Base-by-base conservation (phyloP, 306 rosid species). In the Inga laurina region DNA sequence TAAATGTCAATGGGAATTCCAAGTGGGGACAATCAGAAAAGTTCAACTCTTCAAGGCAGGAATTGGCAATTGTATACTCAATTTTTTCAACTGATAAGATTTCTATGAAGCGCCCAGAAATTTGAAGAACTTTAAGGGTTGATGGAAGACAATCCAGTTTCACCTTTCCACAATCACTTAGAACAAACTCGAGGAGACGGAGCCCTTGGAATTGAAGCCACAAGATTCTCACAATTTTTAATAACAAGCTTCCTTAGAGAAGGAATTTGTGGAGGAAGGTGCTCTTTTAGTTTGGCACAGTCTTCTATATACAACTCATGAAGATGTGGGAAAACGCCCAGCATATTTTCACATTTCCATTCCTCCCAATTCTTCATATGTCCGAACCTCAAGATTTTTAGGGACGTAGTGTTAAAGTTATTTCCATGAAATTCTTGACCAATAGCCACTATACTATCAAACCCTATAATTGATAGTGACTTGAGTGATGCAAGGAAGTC, bases 381-480 rank as follows among this genome's bases (percentile, higher is more conserved):
- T 11, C 11, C 0, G 0, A 81, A 81, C 35, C n/a, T 46, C 77
- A 81, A 34, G 69, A 21, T n/a, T 62, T 73, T 37, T 1, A 73
- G 32, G 57, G 72, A 73, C 45, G 48, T 3, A 3, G 41, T 24
- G 2, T 41, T 27, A 57, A 39, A 72, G 49, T 8, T 75, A 11
- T 44, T 45, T 14, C 84, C 49, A 43, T 30, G 44, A 21, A 72
- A 72, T 18, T 81, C 32, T 4, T 13, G 61, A 81, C 72, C 64
- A 59, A 49, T 75, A 21, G 13, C 51, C 0, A 59, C 57, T 71
- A 72, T 16, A 7, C 64, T 32, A 44, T 30, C 64, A 30, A 73
- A 72, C 24, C 79, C 78, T 19, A 10, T 14, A 72, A 72, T 57
- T 41, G 30, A 24, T 8, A 81, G 19, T 12, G 75, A 44, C 30